Percentiles rank a stretch among this genome's conserved stretches.
Evolutionary conservation across 1,139 yeast genomes (phyloP).

Genomic region (Blastobotrys capitulatus): DNA sequence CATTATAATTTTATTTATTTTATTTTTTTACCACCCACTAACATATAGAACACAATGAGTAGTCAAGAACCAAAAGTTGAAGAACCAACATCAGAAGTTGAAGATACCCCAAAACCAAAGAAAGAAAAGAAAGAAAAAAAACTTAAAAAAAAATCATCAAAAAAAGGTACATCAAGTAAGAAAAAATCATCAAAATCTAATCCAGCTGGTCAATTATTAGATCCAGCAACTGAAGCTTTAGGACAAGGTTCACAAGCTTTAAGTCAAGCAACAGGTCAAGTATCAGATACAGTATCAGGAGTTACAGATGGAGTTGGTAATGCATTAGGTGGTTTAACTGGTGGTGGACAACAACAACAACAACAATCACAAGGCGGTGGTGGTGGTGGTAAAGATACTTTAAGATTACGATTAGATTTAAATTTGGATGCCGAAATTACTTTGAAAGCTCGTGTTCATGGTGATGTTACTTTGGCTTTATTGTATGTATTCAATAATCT

Average conservation of each 20-base stretch:
- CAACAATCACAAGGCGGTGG: slow-evolving; percentile 1
- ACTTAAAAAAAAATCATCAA: background rate
- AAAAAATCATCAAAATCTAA: background rate
- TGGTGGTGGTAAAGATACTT: slow-evolving; percentile 4
- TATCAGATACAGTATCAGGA: background rate
- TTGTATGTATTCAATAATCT: slow-evolving; percentile 1
- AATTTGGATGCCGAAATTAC: slow-evolving; percentile 6
- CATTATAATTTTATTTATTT: background rate
- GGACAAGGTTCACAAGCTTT: background rate
- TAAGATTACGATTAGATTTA: slow-evolving; percentile 5
- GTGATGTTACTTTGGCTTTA: slow-evolving; percentile 7
- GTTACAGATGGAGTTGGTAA: background rate
- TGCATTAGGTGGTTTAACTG: background rate
- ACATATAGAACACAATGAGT: background rate
- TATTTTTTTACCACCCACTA: background rate
- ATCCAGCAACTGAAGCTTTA: background rate
- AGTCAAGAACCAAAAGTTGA: background rate
- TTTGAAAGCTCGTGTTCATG: slow-evolving; percentile 5
- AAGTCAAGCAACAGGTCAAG: background rate
- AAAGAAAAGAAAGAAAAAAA: background rate
- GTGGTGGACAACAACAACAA: slow-evolving; percentile 2
- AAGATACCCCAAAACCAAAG: background rate
- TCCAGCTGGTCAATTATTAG: background rate
- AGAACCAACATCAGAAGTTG: slow-evolving; percentile 1
- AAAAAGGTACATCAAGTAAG: background rate